Base-by-base conservation (phyloP, 148 eudicot genomes). In the Polygonum maritimum region DNA sequence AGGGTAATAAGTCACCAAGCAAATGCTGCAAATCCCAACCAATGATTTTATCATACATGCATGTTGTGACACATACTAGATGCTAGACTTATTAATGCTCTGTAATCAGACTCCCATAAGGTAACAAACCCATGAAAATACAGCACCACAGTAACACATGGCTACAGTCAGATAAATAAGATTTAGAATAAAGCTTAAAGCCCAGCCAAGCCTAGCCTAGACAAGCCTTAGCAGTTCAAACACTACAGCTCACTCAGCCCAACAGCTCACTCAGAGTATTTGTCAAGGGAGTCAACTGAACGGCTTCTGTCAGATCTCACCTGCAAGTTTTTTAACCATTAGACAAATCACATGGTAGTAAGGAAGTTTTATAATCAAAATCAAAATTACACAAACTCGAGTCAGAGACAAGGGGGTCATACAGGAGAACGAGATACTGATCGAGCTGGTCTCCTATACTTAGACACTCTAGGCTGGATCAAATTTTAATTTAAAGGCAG, bases 291-390 rank as follows among this genome's bases (percentile, higher is more conserved):
- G 63, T 41, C 36, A 16, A 79, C 75, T 31, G 85, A 87, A 54
- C 63, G 74, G 75, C 85, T 83, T 80, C 86, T 79, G 36, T 81
- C 81, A 57, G 88, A 83, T 45, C 83, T 76, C 49, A 76, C 84
- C 90, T 87, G 86, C 82, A 80, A 76, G 54, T 41, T 63, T 48
- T 11, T 67, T 19, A 47, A 63, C 47, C 55, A 21, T 38, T 15
- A 13, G 31, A 21, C 54, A 16, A 15, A 70, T 11, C 71, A 16
- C 40, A 70, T 19, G 22, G 1, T 31, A 7, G 55, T 36, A 35
- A 14, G 22, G 39, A 31, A 38, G 0, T 51, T 10, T 9, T 5
- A 76, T 12, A 3, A 35, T n/a, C 19, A 49, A 3, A 3, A 49
- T 35, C 8, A n/a, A 44, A 35, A 52, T 38, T 21, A 40, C 18